Evolutionary conservation across 2,329 filamentous ascomycete species (phyloP).

Genomic region (Beauveria rudraprayagi): DNA sequence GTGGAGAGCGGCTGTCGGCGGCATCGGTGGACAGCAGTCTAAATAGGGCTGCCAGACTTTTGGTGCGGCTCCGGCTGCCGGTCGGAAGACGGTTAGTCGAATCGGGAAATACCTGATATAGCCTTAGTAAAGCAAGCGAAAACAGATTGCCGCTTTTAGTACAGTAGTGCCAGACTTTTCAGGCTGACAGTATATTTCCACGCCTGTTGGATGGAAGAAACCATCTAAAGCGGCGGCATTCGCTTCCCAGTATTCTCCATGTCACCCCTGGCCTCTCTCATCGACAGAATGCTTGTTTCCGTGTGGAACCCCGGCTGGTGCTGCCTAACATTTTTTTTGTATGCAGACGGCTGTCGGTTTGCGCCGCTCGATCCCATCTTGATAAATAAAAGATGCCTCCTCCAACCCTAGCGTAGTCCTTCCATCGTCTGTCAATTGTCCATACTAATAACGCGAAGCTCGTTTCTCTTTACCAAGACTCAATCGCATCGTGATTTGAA

Average conservation of each 20-base stretch:
- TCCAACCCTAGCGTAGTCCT: not conserved
- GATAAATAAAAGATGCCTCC: not conserved
- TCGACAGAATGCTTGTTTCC: not conserved
- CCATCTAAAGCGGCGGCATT: conserved; percentile 1
- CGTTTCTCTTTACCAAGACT: not conserved
- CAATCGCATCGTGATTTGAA: not conserved
- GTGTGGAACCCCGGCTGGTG: conserved; percentile 1
- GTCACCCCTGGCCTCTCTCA: not conserved
- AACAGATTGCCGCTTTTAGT: conserved; percentile 1
- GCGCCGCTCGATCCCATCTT: not conserved
- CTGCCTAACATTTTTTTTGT: not conserved
- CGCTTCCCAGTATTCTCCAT: not conserved
- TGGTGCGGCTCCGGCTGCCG: conserved; percentile 15
- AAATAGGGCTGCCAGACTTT: not conserved
- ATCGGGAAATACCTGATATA: conserved; percentile 1
- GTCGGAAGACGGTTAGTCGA: conserved; percentile 8
- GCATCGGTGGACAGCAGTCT: conserved; percentile 16
- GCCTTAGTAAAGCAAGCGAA: not conserved
- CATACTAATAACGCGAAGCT: not conserved
- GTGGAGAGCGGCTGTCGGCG: conserved; percentile 19
- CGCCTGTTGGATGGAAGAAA: not conserved
- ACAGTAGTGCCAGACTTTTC: not conserved
- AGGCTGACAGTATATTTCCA: not conserved
- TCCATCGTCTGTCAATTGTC: not conserved
- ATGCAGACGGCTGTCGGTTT: conserved; percentile 3